These are phyloP conservation scores for Theileria orientalis DNA, from an alignment of 169 alveolate genomes.

Conservation along the genomic window DNA sequence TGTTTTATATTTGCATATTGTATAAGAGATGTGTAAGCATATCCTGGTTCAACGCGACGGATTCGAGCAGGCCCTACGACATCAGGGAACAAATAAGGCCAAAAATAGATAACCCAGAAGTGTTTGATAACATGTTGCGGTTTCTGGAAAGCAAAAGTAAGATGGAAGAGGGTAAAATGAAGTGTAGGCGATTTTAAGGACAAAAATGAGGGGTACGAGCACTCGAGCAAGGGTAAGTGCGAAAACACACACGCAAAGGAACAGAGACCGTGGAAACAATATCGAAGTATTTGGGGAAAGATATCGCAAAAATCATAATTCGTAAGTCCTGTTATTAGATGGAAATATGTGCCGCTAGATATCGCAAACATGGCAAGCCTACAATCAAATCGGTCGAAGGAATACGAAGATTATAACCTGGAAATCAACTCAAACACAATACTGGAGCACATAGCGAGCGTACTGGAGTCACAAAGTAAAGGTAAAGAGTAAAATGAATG, in stretches of 20 bases:
- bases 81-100: neutral
- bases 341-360: constrained; percentile 18
- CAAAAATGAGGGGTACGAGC: neutral
- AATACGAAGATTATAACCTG: constrained; percentile 4
- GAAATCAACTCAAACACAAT: constrained; percentile 12
- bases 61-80: constrained; percentile 20
- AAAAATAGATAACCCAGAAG: constrained; percentile 9
- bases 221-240: constrained; percentile 11
- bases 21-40: constrained; percentile 5
- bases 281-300: constrained; percentile 18
- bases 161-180: neutral
- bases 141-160: constrained; percentile 5
- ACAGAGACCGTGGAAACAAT: constrained; percentile 17
- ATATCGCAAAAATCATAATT: constrained; percentile 22
- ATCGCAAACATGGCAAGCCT: constrained; percentile 42
- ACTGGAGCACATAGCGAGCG: constrained; percentile 13
- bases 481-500: constrained; percentile 6
- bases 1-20: neutral
- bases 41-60: constrained; percentile 3
- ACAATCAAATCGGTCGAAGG: constrained; percentile 6
- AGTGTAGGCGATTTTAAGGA: neutral
- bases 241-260: neutral
- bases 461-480: constrained; percentile 10
- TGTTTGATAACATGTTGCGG: neutral
- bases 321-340: constrained; percentile 13